phyloP scores from a whole-genome alignment of 768 basidiomycete genomes.

The Tephrocybe sp. region DNA sequence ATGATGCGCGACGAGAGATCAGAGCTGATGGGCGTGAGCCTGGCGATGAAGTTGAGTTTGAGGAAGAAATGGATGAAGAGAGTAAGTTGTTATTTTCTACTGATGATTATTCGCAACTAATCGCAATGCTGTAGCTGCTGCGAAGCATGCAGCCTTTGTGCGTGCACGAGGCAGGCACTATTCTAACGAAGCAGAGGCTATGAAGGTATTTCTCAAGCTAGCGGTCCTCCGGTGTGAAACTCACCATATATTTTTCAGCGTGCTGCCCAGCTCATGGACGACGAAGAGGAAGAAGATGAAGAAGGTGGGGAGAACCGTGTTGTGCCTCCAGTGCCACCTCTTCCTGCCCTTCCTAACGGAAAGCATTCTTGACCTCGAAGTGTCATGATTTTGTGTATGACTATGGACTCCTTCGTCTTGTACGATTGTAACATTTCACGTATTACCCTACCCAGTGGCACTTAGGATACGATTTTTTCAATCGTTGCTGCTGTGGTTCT shows the following conservation, averaged over 20 bases:
- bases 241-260: slow-evolving; percentile 36
- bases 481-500: too few relatives aligned
- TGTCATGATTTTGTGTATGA: neutral
- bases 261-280: slow-evolving; percentile 59
- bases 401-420: neutral
- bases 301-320: neutral
- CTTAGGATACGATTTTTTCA: neutral
- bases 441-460: neutral
- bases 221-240: slow-evolving; percentile 4
- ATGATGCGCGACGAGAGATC: slow-evolving; percentile 61
- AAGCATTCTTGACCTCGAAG: slow-evolving; percentile 12
- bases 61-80: slow-evolving; percentile 86
- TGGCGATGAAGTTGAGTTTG: slow-evolving; percentile 69
- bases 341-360: slow-evolving; percentile 25
- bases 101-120: slow-evolving; percentile 1
- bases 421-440: slow-evolving; percentile 3
- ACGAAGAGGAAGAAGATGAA: slow-evolving; percentile 54
- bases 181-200: slow-evolving; percentile 88
- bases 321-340: slow-evolving; percentile 11
- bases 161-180: slow-evolving; percentile 82
- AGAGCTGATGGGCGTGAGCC: slow-evolving; percentile 52
- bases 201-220: slow-evolving; percentile 58
- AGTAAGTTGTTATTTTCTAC: slow-evolving; percentile 40
- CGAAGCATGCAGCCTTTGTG: slow-evolving; percentile 80
- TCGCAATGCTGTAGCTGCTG: slow-evolving; percentile 51